phyloP scores from a whole-genome alignment of 352 stramenopile genomes.

The Phytophthora podocarpi region DNA sequence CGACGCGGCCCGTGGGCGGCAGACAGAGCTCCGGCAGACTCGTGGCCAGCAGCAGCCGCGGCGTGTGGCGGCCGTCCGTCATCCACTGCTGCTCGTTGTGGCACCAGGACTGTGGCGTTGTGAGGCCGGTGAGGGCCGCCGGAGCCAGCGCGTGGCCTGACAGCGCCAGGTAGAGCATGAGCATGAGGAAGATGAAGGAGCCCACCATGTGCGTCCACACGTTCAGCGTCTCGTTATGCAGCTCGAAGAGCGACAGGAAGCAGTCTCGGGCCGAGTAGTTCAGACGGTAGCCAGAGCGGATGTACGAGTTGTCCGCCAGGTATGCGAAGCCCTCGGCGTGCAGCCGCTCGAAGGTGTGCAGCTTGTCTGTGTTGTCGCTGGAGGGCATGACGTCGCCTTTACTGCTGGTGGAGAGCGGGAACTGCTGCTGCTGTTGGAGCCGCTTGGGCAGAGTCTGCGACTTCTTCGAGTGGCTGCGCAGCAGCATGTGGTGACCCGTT shows the following conservation, averaged over 20 bases:
- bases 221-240: slow-evolving; percentile 91
- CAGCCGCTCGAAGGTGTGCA: slow-evolving; percentile 79
- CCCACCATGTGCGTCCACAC: slow-evolving; percentile 90
- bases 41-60: slow-evolving; percentile 48
- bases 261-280: slow-evolving; percentile 85
- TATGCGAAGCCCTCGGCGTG: slow-evolving; percentile 84
- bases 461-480: slow-evolving; percentile 34
- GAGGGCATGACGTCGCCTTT: not conserved
- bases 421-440: not conserved
- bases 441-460: slow-evolving; percentile 10
- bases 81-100: slow-evolving; percentile 41
- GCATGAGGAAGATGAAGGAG: slow-evolving; percentile 82
- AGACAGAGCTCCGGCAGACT: slow-evolving; percentile 52
- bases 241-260: slow-evolving; percentile 81
- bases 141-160: slow-evolving; percentile 50
- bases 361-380: slow-evolving; percentile 22
- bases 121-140: slow-evolving; percentile 13
- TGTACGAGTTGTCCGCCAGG: slow-evolving; percentile 88
- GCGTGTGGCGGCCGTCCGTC: slow-evolving; percentile 52
- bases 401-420: not conserved
- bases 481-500: slow-evolving; percentile 49
- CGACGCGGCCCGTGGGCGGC: slow-evolving; percentile 23
- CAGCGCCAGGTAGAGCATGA: slow-evolving; percentile 79
- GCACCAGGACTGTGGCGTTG: slow-evolving; percentile 39
- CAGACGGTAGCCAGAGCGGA: slow-evolving; percentile 82